Conservation (phyloP, 179 eudicot genomes). For the Heliamphora pulchella region DNA sequence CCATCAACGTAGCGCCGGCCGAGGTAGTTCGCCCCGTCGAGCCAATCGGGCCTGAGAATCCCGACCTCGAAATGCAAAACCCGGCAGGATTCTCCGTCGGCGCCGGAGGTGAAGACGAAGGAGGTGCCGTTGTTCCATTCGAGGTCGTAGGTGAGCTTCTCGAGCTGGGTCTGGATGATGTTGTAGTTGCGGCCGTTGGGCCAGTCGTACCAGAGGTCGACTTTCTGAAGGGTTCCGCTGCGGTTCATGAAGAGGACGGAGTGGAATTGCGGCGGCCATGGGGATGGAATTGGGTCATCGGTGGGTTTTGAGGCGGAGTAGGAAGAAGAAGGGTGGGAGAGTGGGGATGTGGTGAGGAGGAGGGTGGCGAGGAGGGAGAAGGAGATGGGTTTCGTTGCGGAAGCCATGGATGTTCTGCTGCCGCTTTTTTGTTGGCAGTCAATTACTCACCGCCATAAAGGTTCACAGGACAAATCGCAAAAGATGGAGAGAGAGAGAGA, state of each 20-base stretch:
- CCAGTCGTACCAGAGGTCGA: conserved; percentile 72
- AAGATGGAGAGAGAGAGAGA: not conserved
- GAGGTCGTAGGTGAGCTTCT: conserved; percentile 42
- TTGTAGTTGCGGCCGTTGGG: conserved; percentile 76
- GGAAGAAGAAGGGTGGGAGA: conserved; percentile 1
- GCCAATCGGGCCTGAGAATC: conserved; percentile 64
- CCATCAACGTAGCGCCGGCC: conserved; percentile 52
- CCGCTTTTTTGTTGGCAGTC: not conserved
- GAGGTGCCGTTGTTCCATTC: conserved; percentile 77
- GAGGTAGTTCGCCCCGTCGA: conserved; percentile 56
- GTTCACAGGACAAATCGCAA: too few relatives aligned
- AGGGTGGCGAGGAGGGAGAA: not conserved
- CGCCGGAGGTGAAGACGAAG: conserved; percentile 40
- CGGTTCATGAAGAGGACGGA: conserved; percentile 42
- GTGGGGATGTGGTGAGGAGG: not conserved
- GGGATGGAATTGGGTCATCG: conserved; percentile 40
- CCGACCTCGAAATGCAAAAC: conserved; percentile 47
- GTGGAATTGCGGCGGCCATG: conserved; percentile 81
- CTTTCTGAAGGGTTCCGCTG: conserved; percentile 35
- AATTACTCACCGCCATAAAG: not conserved
- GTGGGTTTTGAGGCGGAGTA: conserved; percentile 18
- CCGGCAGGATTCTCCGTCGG: conserved; percentile 31
- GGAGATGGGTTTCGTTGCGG: not conserved
- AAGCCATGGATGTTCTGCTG: not conserved
- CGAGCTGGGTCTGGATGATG: conserved; percentile 65